Conservation (phyloP, 1,139 yeast species). For the Geotrichum reessii region DNA sequence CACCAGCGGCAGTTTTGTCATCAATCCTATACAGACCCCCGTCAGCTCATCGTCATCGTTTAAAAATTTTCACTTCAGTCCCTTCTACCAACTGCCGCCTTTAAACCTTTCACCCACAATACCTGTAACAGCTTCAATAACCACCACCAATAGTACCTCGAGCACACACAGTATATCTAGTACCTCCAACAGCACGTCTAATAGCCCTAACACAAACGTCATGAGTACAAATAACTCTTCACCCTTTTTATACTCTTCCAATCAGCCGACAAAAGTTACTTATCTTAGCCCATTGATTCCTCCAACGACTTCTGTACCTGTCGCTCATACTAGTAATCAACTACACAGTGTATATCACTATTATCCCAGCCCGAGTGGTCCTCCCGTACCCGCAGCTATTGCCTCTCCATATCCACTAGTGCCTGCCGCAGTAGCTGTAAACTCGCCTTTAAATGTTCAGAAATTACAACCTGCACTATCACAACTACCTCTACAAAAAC, state of each 20-base stretch:
- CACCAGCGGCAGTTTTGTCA: not conserved
- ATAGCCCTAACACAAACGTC: not conserved
- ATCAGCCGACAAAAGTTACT: not conserved
- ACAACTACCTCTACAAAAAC: not conserved
- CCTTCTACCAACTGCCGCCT: not conserved
- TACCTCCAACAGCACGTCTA: not conserved
- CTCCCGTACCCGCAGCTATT: not conserved
- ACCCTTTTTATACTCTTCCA: not conserved
- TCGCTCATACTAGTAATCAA: not conserved
- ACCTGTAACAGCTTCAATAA: not conserved
- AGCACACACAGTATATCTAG: not conserved
- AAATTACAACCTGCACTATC: not conserved
- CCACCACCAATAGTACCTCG: not conserved
- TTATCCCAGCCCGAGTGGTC: not conserved
- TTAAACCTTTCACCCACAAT: not conserved
- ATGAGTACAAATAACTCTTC: not conserved
- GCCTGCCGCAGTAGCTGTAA: not conserved
- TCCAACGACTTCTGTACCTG: not conserved
- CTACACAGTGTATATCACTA: not conserved
- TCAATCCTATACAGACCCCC: not conserved
- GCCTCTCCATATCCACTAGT: not conserved
- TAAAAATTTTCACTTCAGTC: not conserved
- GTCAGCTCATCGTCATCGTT: not conserved
- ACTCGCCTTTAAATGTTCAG: not conserved
- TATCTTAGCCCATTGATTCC: not conserved